Percentiles rank a stretch among this genome's conserved stretches.
phyloP scores from a whole-genome alignment of 768 basidiomycete species.

The Russula ochroleuca region DNA sequence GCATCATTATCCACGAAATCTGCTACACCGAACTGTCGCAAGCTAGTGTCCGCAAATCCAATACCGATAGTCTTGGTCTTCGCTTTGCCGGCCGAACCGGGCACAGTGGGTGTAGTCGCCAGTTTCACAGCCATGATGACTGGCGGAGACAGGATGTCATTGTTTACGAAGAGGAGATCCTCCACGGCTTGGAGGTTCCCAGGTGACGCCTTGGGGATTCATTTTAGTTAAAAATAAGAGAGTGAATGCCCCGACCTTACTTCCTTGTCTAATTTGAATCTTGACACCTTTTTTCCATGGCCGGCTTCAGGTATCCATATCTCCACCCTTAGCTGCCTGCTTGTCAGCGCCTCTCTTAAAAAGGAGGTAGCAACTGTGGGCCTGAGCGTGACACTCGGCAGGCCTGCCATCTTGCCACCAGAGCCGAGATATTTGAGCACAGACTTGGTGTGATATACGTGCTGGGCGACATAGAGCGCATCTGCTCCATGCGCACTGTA shows the following conservation, averaged over 20 bases:
- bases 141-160: slow-evolving; percentile 77
- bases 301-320: slow-evolving; percentile 78
- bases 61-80: slow-evolving; percentile 75
- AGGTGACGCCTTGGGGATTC: slow-evolving; percentile 57
- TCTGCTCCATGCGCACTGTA: slow-evolving; percentile 89
- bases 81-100: slow-evolving; percentile 42
- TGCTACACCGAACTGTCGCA: slow-evolving; percentile 78
- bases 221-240: background rate
- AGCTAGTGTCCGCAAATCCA: slow-evolving; percentile 88
- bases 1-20: slow-evolving; percentile 94
- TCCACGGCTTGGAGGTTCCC: slow-evolving; percentile 59
- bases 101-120: slow-evolving; percentile 45
- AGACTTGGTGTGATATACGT: slow-evolving; percentile 82
- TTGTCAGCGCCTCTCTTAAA: slow-evolving; percentile 84
- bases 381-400: slow-evolving; percentile 78
- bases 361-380: slow-evolving; percentile 72
- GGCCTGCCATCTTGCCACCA: slow-evolving; percentile 51
- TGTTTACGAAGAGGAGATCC: slow-evolving; percentile 65
- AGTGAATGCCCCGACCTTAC: slow-evolving; percentile 37
- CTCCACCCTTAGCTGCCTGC: slow-evolving; percentile 86
- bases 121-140: slow-evolving; percentile 88
- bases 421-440: slow-evolving; percentile 88
- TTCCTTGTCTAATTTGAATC: slow-evolving; percentile 80
- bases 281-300: slow-evolving; percentile 67
- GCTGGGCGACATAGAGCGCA: slow-evolving; percentile 79